These are phyloP conservation scores for Beauveria pseudobassiana DNA, from an alignment of 2,329 filamentous ascomycete genomes.

Conservation along the genomic window DNA sequence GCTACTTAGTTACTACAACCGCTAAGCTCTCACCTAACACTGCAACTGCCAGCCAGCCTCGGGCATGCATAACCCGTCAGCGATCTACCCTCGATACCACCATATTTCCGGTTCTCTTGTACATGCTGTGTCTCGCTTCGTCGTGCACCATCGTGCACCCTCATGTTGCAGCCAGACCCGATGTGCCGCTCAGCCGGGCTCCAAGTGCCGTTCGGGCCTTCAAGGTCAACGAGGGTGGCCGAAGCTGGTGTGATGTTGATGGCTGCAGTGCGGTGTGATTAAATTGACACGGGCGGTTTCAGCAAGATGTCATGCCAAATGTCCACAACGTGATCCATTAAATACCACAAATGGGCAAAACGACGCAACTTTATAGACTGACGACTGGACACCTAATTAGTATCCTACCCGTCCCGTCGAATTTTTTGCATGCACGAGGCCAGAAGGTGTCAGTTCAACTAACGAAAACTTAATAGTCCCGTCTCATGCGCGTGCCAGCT, in stretches of 20 bases:
- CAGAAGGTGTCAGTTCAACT: too few species aligned
- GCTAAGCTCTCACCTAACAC: too few species aligned
- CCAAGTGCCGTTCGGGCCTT: neutral
- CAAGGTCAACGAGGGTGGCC: too few species aligned
- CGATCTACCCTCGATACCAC: conserved; percentile 2
- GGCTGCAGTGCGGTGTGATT: neutral
- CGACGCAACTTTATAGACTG: neutral
- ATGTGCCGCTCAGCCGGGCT: neutral
- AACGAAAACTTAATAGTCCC: too few species aligned
- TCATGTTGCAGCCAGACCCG: neutral
- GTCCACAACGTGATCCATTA: neutral
- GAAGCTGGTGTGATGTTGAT: too few species aligned
- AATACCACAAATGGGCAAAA: neutral
- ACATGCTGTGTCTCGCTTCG: neutral
- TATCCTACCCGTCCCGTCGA: too few species aligned
- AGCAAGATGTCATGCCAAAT: neutral
- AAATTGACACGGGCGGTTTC: neutral
- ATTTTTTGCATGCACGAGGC: too few species aligned
- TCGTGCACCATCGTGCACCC: neutral
- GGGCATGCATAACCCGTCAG: neutral
- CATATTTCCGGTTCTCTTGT: neutral
- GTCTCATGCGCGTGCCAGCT: neutral
- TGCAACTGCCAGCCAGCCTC: too few species aligned
- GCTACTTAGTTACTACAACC: too few species aligned
- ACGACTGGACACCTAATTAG: too few species aligned